Percentiles rank a stretch among this genome's conserved stretches.
phyloP scores from a whole-genome alignment of 2,329 filamentous ascomycete genomes.

The Trichoderma breve region DNA sequence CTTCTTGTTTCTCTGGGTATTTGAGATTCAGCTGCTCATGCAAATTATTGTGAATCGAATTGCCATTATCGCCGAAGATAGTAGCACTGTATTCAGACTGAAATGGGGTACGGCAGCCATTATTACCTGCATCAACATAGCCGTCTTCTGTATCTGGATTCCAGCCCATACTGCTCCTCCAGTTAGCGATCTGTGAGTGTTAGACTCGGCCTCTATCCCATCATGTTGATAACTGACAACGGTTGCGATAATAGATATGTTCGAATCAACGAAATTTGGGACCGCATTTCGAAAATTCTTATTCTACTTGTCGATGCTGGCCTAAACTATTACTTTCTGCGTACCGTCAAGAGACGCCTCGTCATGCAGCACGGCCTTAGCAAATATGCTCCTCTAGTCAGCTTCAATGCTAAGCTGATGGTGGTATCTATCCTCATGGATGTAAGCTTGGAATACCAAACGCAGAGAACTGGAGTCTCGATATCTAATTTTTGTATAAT shows the following conservation, averaged over 20 bases:
- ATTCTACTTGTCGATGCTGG: constrained; percentile 49
- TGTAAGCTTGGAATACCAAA: constrained; percentile 23
- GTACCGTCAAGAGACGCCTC: constrained; percentile 45
- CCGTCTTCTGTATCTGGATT: constrained; percentile 55
- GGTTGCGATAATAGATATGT: constrained; percentile 31
- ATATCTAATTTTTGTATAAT: not conserved
- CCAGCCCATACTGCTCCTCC: constrained; percentile 38
- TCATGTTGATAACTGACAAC: not conserved
- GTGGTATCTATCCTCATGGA: constrained; percentile 51
- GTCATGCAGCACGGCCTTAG: constrained; percentile 43
- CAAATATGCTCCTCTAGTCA: constrained; percentile 50
- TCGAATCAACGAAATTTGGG: constrained; percentile 50
- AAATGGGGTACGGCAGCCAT: constrained; percentile 47
- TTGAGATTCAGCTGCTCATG: constrained; percentile 41
- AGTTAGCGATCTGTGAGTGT: not conserved
- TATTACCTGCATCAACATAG: constrained; percentile 51
- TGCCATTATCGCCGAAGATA: constrained; percentile 40
- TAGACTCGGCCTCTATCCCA: too few species aligned
- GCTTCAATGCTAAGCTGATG: constrained; percentile 51
- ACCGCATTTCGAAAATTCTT: constrained; percentile 51
- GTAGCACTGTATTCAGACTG: constrained; percentile 31
- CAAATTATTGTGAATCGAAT: constrained; percentile 48
- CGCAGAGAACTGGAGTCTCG: not conserved
- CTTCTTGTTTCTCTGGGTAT: constrained; percentile 3
- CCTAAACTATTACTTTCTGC: constrained; percentile 54